Evolutionary conservation across 2,329 filamentous ascomycete species (phyloP).

Genomic region (Seiridium cupressi): DNA sequence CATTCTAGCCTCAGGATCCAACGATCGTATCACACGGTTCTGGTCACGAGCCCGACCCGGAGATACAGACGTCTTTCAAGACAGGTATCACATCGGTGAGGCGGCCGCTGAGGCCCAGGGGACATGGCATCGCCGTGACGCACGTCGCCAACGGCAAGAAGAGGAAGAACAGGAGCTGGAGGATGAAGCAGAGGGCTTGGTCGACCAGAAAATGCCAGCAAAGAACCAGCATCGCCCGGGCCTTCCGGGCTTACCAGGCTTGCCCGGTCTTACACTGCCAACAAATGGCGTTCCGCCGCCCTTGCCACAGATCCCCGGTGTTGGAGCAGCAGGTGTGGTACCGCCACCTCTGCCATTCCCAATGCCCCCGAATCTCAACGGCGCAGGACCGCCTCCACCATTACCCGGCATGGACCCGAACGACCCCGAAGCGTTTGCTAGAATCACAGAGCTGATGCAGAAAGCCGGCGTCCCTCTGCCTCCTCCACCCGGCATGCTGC

Average conservation of each 20-base stretch:
- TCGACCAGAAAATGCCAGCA: conserved; percentile 82
- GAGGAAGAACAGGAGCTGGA: conserved; percentile 93
- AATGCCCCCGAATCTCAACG: conserved; percentile 38
- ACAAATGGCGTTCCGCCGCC: conserved; percentile 32
- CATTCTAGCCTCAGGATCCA: conserved; percentile 91
- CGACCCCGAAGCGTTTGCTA: conserved; percentile 60
- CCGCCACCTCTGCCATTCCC: conserved; percentile 54
- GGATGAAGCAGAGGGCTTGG: conserved; percentile 88
- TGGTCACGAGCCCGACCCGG: conserved; percentile 91
- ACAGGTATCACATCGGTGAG: conserved; percentile 94
- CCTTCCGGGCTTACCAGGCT: conserved; percentile 58
- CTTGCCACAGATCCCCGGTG: conserved; percentile 29
- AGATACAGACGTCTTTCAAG: conserved; percentile 79
- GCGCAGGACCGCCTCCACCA: conserved; percentile 42
- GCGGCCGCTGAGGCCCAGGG: conserved; percentile 89
- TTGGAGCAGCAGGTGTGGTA: conserved; percentile 25
- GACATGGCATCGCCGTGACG: conserved; percentile 83
- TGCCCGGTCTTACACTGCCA: conserved; percentile 42
- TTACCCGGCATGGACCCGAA: conserved; percentile 53
- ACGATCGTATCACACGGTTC: conserved; percentile 94
- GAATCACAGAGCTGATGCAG: conserved; percentile 63
- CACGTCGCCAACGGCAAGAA: conserved; percentile 76
- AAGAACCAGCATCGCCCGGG: conserved; percentile 47
- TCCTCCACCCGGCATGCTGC: conserved; percentile 49
- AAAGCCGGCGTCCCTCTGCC: conserved; percentile 63